Evolutionary conservation across 176 grass and related monocot genomes (phyloP), one percentile per base, ranked within the genome.

Genomic region (Rhipidocladum racemiflorum): DNA sequence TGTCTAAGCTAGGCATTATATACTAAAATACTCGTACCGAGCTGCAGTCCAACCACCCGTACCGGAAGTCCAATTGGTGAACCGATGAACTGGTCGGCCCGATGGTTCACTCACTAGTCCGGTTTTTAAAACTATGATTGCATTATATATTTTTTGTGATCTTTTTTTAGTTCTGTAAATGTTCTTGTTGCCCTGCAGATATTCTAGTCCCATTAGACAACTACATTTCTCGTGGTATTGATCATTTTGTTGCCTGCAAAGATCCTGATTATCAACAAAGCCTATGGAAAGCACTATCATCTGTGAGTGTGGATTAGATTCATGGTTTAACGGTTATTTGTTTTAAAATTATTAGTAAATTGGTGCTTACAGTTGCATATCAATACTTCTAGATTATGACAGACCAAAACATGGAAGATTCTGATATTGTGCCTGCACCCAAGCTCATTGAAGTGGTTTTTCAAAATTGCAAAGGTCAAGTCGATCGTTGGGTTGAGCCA

Each of bases 171-270:
- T 38, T 38, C 9, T 9, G 78, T 29, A 38, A 25, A 60, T 59
- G 38, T 74, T 70, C 16, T 57, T 86, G 10, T 89, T 62, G 48
- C 25, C 35, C 27, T 64, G 74, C 80, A 97, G 94, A 92, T 94
- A 97, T 94, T 84, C 90, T 97, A 77, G 94, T 97, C 73, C 94
- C 94, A 64, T 65, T 97, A 46, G 94, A 97, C 80, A 97, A 97
- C 74, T 97, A 92, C 48, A 83, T 97, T 88, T 97, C 91, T 65
- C 85, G 91, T 72, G 74, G 91, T 60, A 94, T 85, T 64, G 83
- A 79, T 25, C 85, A 94, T 87, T 97, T 94, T 79, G 82, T 97
- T 77, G 56, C 87, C 44, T 92, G 89, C 85, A 94, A 97, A 89
- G 85, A 94, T 76, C 94, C 89, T 85, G 87, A 94, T 66, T 94